phyloP scores from a whole-genome alignment of 805 yeast genomes.

The Aciculoconidium aculeatum region DNA sequence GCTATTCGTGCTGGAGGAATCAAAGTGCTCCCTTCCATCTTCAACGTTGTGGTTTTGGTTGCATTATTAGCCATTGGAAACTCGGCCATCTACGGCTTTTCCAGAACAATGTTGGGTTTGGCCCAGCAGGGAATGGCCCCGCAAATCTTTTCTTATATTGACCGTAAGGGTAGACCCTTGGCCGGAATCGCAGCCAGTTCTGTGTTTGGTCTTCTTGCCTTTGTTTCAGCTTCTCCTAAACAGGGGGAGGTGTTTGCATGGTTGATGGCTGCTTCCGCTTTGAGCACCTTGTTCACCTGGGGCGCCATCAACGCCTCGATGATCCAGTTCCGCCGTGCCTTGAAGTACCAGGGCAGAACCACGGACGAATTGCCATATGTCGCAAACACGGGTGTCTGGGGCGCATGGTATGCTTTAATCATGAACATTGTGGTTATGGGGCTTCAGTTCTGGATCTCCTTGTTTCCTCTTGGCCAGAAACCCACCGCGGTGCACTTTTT shows the following conservation, averaged over 20 bases:
- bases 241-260: constrained; percentile 29
- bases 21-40: constrained; percentile 36
- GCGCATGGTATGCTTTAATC: constrained; percentile 21
- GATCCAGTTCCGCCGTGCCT: constrained; percentile 21
- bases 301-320: constrained; percentile 19
- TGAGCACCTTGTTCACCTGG: constrained; percentile 25
- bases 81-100: constrained; percentile 39
- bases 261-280: constrained; percentile 23
- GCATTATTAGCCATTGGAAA: constrained; percentile 38
- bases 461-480: constrained; percentile 23
- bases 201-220: constrained; percentile 31
- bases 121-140: constrained; percentile 40
- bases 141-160: constrained; percentile 27
- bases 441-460: constrained; percentile 31
- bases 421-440: constrained; percentile 23
- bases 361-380: constrained; percentile 48
- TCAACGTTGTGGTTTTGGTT: constrained; percentile 37
- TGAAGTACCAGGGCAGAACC: constrained; percentile 26
- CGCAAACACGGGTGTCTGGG: constrained; percentile 42
- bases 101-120: constrained; percentile 35
- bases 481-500: constrained; percentile 11
- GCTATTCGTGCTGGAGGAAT: constrained; percentile 38
- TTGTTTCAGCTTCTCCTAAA: constrained; percentile 36
- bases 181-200: constrained; percentile 30
- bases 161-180: constrained; percentile 35